These are phyloP conservation scores for Blastomyces parvus DNA, from an alignment of 2,329 filamentous ascomycete species.

Conservation along the genomic window DNA sequence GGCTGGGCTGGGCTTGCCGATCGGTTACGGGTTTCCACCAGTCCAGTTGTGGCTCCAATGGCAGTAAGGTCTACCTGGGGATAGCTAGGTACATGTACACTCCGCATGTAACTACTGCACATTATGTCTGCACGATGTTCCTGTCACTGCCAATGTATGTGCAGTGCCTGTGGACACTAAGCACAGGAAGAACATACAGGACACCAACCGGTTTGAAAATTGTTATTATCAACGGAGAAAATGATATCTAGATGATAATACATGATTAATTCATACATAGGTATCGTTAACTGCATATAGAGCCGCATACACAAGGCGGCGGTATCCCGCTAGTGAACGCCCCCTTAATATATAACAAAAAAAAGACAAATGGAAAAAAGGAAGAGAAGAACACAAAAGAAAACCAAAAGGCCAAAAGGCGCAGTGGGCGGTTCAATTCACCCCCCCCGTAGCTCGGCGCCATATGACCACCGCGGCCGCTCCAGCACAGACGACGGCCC, in stretches of 20 bases:
- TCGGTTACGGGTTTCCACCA: neutral
- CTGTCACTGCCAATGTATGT: too few relatives aligned
- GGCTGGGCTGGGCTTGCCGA: neutral
- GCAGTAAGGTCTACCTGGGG: too few relatives aligned
- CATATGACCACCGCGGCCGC: slow-evolving; percentile 53
- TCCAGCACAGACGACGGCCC: slow-evolving; percentile 54
- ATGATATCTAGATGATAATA: neutral
- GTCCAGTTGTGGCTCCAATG: too few relatives aligned
- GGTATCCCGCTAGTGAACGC: neutral
- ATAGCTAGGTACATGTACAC: too few relatives aligned
- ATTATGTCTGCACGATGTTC: too few relatives aligned
- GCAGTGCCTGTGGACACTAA: too few relatives aligned
- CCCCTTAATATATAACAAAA: neutral
- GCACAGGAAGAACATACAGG: too few relatives aligned
- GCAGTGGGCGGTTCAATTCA: slow-evolving; percentile 16
- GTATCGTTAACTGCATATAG: neutral
- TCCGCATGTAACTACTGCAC: too few relatives aligned
- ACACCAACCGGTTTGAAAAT: too few relatives aligned
- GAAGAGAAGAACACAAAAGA: too few relatives aligned
- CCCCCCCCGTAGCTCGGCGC: slow-evolving; percentile 40
- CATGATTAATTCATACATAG: neutral
- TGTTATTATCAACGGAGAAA: too few relatives aligned
- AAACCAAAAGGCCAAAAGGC: neutral
- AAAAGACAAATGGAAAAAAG: neutral
- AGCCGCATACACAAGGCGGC: neutral